Conservation (phyloP, 345 rosid species). For the Eucalyptus dawsonii region DNA sequence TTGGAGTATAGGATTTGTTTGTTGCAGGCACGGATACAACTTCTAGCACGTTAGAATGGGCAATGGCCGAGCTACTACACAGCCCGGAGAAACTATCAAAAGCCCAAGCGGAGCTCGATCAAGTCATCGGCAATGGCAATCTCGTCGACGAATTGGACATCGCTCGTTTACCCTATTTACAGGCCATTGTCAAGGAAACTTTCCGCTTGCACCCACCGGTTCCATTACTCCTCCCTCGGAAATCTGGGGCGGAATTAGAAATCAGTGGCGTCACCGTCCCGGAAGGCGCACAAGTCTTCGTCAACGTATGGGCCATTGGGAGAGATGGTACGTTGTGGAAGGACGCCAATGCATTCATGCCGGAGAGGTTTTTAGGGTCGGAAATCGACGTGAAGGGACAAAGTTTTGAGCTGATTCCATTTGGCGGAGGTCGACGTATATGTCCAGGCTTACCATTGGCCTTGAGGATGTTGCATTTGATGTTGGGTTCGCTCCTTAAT, state of each 20-base stretch:
- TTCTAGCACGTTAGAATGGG: conserved; percentile 43
- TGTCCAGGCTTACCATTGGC: conserved; percentile 32
- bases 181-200: conserved; percentile 43
- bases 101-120: conserved; percentile 21
- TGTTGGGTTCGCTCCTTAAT: conserved; percentile 24
- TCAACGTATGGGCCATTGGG: conserved; percentile 36
- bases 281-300: conserved; percentile 21
- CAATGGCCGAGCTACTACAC: conserved; percentile 35
- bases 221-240: conserved; percentile 25
- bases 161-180: conserved; percentile 20
- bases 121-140: conserved; percentile 12
- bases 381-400: conserved; percentile 9
- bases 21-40: conserved; percentile 37
- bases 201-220: conserved; percentile 30
- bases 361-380: conserved; percentile 13
- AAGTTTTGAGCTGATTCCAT: conserved; percentile 6
- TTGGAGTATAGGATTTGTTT: conserved; percentile 11
- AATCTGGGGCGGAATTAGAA: conserved; percentile 12
- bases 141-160: conserved; percentile 18
- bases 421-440: conserved; percentile 14
- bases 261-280: conserved; percentile 20
- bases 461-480: conserved; percentile 6
- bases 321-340: conserved; percentile 19
- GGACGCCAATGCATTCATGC: conserved; percentile 5
- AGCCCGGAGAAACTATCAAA: conserved; percentile 9